Evolutionary conservation across 2,329 filamentous ascomycete genomes (phyloP).

Genomic region (Thielaviopsis punctulata): DNA sequence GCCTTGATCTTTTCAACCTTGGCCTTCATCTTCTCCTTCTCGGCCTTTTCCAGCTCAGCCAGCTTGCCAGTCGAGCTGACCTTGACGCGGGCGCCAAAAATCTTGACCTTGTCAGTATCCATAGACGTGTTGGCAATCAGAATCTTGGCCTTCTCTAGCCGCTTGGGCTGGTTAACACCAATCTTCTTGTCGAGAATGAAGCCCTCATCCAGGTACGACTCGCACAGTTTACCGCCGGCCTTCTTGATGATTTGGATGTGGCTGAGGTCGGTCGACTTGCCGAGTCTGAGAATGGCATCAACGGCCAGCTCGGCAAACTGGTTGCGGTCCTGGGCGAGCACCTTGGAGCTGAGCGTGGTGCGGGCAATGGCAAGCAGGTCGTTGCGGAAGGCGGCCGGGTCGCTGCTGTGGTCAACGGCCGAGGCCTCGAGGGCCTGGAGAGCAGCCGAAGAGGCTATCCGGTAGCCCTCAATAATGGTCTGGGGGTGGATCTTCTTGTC

Average conservation of each 20-base stretch:
- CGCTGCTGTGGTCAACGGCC: slow-evolving; percentile 79
- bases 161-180: slow-evolving; percentile 94
- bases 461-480: slow-evolving; percentile 97
- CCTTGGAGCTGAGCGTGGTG: slow-evolving; percentile 94
- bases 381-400: slow-evolving; percentile 67
- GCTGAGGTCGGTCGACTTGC: slow-evolving; percentile 80
- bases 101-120: slow-evolving; percentile 99
- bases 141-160: slow-evolving; percentile 95
- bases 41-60: slow-evolving; percentile 94
- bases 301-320: slow-evolving; percentile 82
- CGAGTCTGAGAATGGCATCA: slow-evolving; percentile 79
- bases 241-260: slow-evolving; percentile 99
- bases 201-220: slow-evolving; percentile 93
- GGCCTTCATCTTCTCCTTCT: slow-evolving; percentile 98
- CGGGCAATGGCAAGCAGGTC: slow-evolving; percentile 81
- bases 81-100: slow-evolving; percentile 93
- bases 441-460: slow-evolving; percentile 86
- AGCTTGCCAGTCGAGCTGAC: slow-evolving; percentile 92
- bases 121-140: slow-evolving; percentile 95
- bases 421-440: slow-evolving; percentile 67
- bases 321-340: slow-evolving; percentile 80
- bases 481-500: slow-evolving; percentile 98
- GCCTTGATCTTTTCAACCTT: slow-evolving; percentile 99
- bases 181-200: slow-evolving; percentile 99
- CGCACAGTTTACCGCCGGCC: slow-evolving; percentile 88